A percentile compares a stretch with the other conserved stretches of the same genome.
Evolutionary conservation across 257 asterid genomes (phyloP).

Genomic region (Jacaranda mimosifolia): DNA sequence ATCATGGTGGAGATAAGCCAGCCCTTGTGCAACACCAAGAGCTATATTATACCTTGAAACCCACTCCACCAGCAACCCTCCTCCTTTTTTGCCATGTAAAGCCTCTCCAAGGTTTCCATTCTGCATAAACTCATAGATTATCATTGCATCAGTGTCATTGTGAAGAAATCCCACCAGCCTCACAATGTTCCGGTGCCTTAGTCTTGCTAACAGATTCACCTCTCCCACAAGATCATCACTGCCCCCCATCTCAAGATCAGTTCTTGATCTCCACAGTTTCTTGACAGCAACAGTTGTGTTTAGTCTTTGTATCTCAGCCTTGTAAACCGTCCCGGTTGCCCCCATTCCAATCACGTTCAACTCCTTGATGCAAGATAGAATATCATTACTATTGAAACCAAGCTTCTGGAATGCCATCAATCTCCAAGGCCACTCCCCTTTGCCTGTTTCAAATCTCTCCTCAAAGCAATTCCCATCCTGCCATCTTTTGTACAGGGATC

Average conservation of each 20-base stretch:
- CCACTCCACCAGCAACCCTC: constrained; percentile 50
- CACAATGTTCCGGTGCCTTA: constrained; percentile 64
- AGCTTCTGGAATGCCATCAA: constrained; percentile 86
- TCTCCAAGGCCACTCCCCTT: constrained; percentile 78
- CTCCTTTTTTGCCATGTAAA: constrained; percentile 42
- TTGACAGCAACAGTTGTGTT: constrained; percentile 73
- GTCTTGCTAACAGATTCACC: constrained; percentile 66
- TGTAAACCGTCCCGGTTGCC: constrained; percentile 77
- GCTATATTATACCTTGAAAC: constrained; percentile 57
- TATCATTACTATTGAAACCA: constrained; percentile 66
- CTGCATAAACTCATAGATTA: constrained; percentile 60
- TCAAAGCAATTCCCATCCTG: constrained; percentile 59
- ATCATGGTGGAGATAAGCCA: constrained; percentile 71
- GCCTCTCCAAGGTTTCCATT: constrained; percentile 65
- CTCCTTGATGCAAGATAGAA: constrained; percentile 72
- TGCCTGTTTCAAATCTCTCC: constrained; percentile 42
- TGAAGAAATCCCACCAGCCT: constrained; percentile 55
- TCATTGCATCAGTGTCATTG: constrained; percentile 51
- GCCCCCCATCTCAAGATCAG: constrained; percentile 63
- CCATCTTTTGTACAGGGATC: constrained; percentile 58
- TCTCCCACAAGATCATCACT: constrained; percentile 68
- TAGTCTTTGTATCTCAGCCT: constrained; percentile 63
- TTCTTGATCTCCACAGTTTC: constrained; percentile 71
- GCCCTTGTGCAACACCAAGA: constrained; percentile 68
- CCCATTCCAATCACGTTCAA: constrained; percentile 84